Percentiles rank a stretch among this genome's conserved stretches.
These are phyloP conservation scores for Nidularia sp. DNA, from an alignment of 768 basidiomycete genomes.

Conservation along the genomic window DNA sequence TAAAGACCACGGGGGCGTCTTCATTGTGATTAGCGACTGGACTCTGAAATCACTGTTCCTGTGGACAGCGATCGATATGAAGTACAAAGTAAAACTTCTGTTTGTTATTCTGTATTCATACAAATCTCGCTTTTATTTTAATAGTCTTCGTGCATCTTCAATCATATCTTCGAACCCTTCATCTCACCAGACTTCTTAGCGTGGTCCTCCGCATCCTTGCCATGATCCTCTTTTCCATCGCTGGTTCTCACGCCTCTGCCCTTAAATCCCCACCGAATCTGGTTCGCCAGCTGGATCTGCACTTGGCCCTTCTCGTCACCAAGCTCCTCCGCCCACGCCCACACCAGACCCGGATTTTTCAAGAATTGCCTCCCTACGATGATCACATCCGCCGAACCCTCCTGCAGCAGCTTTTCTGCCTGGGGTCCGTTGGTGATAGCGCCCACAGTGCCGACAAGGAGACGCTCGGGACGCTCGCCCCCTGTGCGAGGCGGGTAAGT, in stretches of 20 bases:
- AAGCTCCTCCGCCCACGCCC: conserved; percentile 53
- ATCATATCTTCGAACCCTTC: too few species aligned
- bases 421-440: conserved; percentile 50
- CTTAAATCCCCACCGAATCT: conserved; percentile 12
- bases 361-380: conserved; percentile 52
- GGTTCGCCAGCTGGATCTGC: conserved; percentile 6
- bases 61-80: too few species aligned
- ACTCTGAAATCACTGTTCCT: too few species aligned
- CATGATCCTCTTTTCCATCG: not conserved
- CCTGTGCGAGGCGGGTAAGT: not conserved
- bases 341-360: conserved; percentile 52
- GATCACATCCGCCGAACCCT: conserved; percentile 57
- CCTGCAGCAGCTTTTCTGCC: conserved; percentile 54
- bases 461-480: not conserved
- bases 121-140: too few species aligned
- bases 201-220: not conserved
- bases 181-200: too few species aligned
- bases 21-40: too few species aligned
- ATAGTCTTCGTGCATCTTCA: too few species aligned
- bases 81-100: too few species aligned
- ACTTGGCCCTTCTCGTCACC: conserved; percentile 23
- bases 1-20: too few species aligned
- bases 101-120: too few species aligned
- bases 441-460: conserved; percentile 47
- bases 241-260: conserved; percentile 4